These are phyloP conservation scores for Aspergillus transmontanensis DNA, from an alignment of 2,329 filamentous ascomycete species.

Conservation along the genomic window DNA sequence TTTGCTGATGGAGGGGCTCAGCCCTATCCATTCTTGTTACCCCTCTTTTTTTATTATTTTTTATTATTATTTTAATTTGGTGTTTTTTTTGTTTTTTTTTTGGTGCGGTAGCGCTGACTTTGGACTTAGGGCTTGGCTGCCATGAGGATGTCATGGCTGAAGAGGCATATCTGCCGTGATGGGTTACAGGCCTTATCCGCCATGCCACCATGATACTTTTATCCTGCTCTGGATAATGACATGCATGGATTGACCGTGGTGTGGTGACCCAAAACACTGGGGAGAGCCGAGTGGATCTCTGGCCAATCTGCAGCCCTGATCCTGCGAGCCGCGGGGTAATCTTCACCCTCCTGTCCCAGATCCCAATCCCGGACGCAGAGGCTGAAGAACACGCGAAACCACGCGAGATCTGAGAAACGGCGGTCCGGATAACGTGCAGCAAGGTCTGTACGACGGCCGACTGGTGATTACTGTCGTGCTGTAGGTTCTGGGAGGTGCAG, in stretches of 20 bases:
- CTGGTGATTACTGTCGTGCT: no score
- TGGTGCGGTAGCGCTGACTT: neutral
- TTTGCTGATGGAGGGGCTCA: neutral
- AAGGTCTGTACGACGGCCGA: neutral
- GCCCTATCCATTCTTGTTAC: neutral
- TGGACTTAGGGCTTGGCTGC: neutral
- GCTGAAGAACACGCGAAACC: neutral
- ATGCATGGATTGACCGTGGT: neutral
- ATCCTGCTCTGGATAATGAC: neutral
- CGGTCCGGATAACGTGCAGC: neutral
- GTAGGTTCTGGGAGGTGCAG: neutral
- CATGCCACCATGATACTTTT: neutral
- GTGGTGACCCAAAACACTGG: neutral
- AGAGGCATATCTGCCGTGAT: neutral
- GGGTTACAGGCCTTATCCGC: neutral
- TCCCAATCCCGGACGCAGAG: neutral
- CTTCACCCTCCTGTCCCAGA: neutral
- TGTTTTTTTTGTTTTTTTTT: neutral
- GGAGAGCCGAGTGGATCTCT: neutral
- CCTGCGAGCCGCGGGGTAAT: slow-evolving; percentile 2
- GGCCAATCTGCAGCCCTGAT: neutral
- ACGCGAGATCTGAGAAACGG: neutral
- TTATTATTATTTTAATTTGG: neutral
- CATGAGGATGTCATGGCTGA: neutral
- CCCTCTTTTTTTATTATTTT: neutral